A percentile compares a stretch with the other conserved stretches of the same genome.
Evolutionary conservation across 2,329 filamentous ascomycete species (phyloP).

Genomic region (Pseudogymnoascus sp.): DNA sequence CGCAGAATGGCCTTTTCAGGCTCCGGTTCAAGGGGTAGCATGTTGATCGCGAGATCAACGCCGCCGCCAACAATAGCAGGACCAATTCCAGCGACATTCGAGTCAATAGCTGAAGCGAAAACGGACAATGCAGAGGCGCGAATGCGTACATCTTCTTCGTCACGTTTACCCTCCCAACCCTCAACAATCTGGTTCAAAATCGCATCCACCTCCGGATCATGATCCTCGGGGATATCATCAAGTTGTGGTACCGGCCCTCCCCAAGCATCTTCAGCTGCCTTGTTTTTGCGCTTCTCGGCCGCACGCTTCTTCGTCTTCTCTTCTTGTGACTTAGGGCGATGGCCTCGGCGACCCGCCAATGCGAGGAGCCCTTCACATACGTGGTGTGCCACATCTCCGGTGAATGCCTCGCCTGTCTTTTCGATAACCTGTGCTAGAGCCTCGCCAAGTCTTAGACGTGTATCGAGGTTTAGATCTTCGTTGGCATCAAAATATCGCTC

Average conservation of each 20-base stretch:
- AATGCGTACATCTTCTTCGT: constrained; percentile 61
- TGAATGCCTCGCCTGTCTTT: constrained; percentile 47
- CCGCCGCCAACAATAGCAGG: constrained; percentile 44
- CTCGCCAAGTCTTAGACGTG: constrained; percentile 61
- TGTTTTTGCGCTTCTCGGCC: constrained; percentile 39
- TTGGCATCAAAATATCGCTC: constrained; percentile 59
- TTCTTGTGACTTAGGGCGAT: constrained; percentile 50
- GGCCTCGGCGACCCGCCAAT: constrained; percentile 54
- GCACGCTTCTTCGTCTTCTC: constrained; percentile 46
- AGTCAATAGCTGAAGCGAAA: constrained; percentile 51
- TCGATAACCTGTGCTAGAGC: constrained; percentile 57
- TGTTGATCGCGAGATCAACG: constrained; percentile 54
- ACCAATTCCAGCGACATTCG: constrained; percentile 49
- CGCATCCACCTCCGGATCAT: constrained; percentile 31
- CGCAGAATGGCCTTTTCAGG: constrained; percentile 56
- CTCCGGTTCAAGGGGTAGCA: constrained; percentile 54
- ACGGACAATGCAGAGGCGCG: constrained; percentile 62
- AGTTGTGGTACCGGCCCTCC: constrained; percentile 44
- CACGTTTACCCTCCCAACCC: constrained; percentile 59
- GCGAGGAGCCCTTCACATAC: constrained; percentile 53
- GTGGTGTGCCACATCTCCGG: constrained; percentile 42
- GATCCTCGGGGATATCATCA: constrained; percentile 31
- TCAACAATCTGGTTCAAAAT: constrained; percentile 51
- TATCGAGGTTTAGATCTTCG: constrained; percentile 52
- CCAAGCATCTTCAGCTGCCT: constrained; percentile 46